Evolutionary conservation across 75 land plant genomes (phyloP).

Genomic region (Azolla pinnata): DNA sequence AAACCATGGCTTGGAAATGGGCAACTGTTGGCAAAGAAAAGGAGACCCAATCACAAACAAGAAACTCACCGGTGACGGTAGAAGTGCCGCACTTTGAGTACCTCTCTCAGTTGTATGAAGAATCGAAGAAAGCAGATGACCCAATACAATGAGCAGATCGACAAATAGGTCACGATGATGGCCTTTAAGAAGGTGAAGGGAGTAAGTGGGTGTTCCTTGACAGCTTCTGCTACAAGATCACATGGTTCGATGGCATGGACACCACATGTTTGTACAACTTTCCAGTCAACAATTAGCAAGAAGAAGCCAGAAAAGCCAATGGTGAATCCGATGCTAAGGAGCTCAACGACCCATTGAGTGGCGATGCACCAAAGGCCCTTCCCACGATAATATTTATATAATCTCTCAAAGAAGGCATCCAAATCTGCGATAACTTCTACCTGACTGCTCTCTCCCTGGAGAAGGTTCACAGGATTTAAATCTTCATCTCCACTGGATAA

Average conservation of each 20-base stretch:
- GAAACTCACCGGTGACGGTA: conserved; percentile 52
- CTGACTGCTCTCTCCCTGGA: conserved; percentile 61
- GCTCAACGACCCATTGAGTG: conserved; percentile 79
- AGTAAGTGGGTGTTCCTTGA: conserved; percentile 64
- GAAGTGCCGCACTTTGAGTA: conserved; percentile 67
- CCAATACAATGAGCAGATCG: conserved; percentile 75
- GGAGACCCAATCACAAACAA: too few species aligned
- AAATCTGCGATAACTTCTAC: conserved; percentile 71
- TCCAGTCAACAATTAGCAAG: conserved; percentile 81
- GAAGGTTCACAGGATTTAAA: conserved; percentile 68
- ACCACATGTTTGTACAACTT: conserved; percentile 88
- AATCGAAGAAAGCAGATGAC: conserved; percentile 78
- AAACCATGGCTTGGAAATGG: too few species aligned
- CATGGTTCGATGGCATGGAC: conserved; percentile 83
- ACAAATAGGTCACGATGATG: conserved; percentile 61
- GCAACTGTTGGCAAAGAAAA: too few species aligned
- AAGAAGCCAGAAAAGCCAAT: conserved; percentile 86
- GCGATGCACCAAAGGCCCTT: conserved; percentile 93
- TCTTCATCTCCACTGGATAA: conserved; percentile 64
- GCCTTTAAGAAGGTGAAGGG: conserved; percentile 66
- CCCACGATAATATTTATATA: conserved; percentile 82
- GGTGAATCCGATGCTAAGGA: conserved; percentile 61
- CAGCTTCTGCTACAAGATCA: conserved; percentile 72
- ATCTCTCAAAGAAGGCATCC: conserved; percentile 84
- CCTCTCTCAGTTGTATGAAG: conserved; percentile 81